These are phyloP conservation scores for Pleurotus pulmonarius DNA, from an alignment of 768 basidiomycete genomes.

Conservation along the genomic window DNA sequence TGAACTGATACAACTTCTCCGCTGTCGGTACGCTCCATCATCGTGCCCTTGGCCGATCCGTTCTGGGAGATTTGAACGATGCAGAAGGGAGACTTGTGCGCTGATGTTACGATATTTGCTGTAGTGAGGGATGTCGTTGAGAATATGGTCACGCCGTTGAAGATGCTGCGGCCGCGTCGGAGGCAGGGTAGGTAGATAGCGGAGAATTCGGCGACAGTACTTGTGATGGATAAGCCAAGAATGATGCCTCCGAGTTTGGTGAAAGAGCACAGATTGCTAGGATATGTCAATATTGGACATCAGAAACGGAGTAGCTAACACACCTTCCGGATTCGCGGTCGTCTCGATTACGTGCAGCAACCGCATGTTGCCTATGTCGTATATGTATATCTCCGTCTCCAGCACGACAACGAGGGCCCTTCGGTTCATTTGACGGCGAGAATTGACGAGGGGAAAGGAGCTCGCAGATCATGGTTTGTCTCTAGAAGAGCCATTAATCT, in stretches of 20 bases:
- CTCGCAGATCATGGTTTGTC: too few species aligned
- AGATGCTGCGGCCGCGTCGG: conserved; percentile 32
- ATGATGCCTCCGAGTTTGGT: conserved; percentile 88
- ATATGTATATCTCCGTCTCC: conserved; percentile 97
- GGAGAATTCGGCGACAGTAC: conserved; percentile 78
- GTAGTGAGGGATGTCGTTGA: conserved; percentile 89
- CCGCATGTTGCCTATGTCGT: conserved; percentile 98
- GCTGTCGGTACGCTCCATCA: conserved; percentile 87
- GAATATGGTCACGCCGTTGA: conserved; percentile 76
- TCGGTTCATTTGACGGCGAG: too few species aligned
- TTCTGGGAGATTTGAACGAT: conserved; percentile 78
- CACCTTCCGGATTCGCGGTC: conserved; percentile 91
- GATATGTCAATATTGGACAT: neutral
- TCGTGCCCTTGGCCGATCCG: conserved; percentile 94
- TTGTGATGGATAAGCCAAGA: conserved; percentile 94
- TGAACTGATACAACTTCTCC: conserved; percentile 93
- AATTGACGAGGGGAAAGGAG: too few species aligned
- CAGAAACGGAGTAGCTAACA: conserved; percentile 10
- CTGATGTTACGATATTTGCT: conserved; percentile 92
- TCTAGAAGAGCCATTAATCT: too few species aligned
- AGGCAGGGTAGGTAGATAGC: conserved; percentile 36
- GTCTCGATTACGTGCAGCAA: conserved; percentile 97
- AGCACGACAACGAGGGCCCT: conserved; percentile 95
- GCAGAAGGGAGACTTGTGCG: too few species aligned
- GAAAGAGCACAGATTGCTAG: conserved; percentile 92